phyloP scores from a whole-genome alignment of 495 filamentous ascomycete species.

The Rusavskia elegans region DNA sequence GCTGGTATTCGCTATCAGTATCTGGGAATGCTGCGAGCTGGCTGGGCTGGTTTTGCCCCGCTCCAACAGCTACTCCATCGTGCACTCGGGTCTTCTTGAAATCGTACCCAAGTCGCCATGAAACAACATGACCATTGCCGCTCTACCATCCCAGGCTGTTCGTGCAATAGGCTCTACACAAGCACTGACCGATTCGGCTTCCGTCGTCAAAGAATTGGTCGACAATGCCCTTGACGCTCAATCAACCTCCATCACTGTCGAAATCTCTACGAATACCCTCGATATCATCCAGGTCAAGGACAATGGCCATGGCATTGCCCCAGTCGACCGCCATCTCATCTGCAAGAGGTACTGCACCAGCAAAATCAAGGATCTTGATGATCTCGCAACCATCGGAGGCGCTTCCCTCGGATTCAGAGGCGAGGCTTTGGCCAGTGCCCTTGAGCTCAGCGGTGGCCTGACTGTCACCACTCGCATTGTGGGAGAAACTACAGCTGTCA shows the following conservation, averaged over 20 bases:
- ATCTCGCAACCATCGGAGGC: slow-evolving; percentile 49
- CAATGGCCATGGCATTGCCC: slow-evolving; percentile 69
- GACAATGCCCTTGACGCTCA: slow-evolving; percentile 83
- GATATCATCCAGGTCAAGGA: slow-evolving; percentile 81
- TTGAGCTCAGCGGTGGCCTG: slow-evolving; percentile 47
- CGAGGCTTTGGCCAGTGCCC: slow-evolving; percentile 67
- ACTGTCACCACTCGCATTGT: slow-evolving; percentile 55
- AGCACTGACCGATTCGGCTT: slow-evolving; percentile 53
- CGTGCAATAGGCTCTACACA: slow-evolving; percentile 57
- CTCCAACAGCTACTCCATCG: no score
- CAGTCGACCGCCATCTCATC: slow-evolving; percentile 50
- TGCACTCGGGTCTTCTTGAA: no score
- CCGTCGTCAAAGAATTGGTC: slow-evolving; percentile 77
- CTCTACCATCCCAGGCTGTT: slow-evolving; percentile 48
- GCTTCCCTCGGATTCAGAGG: slow-evolving; percentile 76
- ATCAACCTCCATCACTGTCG: slow-evolving; percentile 54
- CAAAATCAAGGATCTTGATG: slow-evolving; percentile 61
- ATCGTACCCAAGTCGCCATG: background rate
- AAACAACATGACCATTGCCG: slow-evolving; percentile 43
- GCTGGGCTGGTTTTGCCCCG: no score
- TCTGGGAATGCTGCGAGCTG: no score
- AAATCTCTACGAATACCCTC: slow-evolving; percentile 60
- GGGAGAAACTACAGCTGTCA: slow-evolving; percentile 48
- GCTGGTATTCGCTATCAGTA: no score
- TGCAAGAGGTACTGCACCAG: slow-evolving; percentile 66